A percentile compares a stretch with the other conserved stretches of the same genome.
Conservation (phyloP, 2,329 filamentous ascomycete genomes). For the Pseudogymnoascus pannorum region DNA sequence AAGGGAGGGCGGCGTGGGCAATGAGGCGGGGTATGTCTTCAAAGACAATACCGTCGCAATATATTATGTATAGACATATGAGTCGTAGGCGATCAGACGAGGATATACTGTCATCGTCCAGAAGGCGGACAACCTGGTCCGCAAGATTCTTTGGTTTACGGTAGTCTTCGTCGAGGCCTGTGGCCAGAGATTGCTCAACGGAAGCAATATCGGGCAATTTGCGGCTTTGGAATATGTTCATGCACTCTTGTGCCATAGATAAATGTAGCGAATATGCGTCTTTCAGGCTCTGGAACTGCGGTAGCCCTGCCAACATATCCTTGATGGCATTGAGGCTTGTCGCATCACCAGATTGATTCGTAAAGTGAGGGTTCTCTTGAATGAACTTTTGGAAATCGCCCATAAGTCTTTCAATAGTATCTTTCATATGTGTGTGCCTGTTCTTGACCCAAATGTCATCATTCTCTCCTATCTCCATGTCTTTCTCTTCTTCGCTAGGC, state of each 20-base stretch:
- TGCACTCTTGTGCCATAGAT: constrained; percentile 94
- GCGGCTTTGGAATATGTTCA: constrained; percentile 80
- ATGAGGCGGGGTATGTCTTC: constrained; percentile 82
- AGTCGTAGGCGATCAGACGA: constrained; percentile 73
- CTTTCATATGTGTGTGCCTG: constrained; percentile 93
- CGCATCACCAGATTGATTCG: constrained; percentile 60
- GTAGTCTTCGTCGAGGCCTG: constrained; percentile 86
- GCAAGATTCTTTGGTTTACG: constrained; percentile 85
- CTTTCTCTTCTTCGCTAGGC: constrained; percentile 67
- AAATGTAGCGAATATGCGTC: constrained; percentile 90
- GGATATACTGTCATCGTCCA: constrained; percentile 73
- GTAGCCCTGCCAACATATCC: constrained; percentile 91
- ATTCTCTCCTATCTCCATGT: constrained; percentile 83
- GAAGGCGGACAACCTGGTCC: constrained; percentile 74
- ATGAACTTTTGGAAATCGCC: constrained; percentile 89
- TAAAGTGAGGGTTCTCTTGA: constrained; percentile 85
- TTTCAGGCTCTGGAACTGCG: constrained; percentile 93
- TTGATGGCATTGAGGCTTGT: constrained; percentile 85
- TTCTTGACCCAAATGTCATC: constrained; percentile 96
- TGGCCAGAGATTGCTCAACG: constrained; percentile 84
- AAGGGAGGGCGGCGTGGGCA: constrained; percentile 71
- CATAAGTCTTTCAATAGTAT: constrained; percentile 90
- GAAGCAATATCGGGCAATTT: constrained; percentile 83
- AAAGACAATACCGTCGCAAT: constrained; percentile 73
- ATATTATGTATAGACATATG: constrained; percentile 78